Base-by-base conservation (phyloP, 1,139 yeast genomes). In the Yamadazyma pseudoaaseri region DNA sequence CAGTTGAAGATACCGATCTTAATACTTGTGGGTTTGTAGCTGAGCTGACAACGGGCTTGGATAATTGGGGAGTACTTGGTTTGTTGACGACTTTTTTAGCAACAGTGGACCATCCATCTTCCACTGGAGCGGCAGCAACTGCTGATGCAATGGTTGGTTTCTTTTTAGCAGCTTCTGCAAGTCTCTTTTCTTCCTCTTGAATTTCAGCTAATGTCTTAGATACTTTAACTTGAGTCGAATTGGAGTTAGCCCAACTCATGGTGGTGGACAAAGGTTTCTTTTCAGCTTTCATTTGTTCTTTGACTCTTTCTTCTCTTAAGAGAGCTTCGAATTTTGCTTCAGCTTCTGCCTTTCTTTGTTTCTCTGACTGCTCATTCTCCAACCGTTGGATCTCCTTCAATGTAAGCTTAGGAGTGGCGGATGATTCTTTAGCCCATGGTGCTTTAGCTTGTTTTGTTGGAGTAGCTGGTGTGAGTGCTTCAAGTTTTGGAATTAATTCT, bases 301-400 rank as follows among this genome's bases (percentile, higher is more conserved):
- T 42, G 20, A 54, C 48, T 31, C 23, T 31, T 24, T 51, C 44
- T 29, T 42, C 48, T 29, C 34, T 31, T 13, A 43, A 17, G 7
- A 43, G 27, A 43, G 24, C 45, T 50, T 24, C 56, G 31, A 29
- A 48, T 38, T 56, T 62, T 21, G 52, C 34, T 43, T 63, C 65
- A 6, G 55, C 51, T 38, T 65, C 68, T 16, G 55, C 34, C 41
- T 61, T 58, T 42, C 56, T 65, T 44, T 64, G 69, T 40, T 63
- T 66, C 29, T 58, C 64, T 25, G 58, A 49, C 44, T 67, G 77
- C 37, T 73, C 77, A 28, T 81, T 81, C 51, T 84, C 94, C 39
- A 80, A 58, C 42, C 69, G 74, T 55, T 83, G 92, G 42, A 86
- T 81, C 52, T 86, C 86, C 39, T 78, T 76, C 44, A 86, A 63